phyloP scores from a whole-genome alignment of 495 filamentous ascomycete species.

The Penicillium canescens region DNA sequence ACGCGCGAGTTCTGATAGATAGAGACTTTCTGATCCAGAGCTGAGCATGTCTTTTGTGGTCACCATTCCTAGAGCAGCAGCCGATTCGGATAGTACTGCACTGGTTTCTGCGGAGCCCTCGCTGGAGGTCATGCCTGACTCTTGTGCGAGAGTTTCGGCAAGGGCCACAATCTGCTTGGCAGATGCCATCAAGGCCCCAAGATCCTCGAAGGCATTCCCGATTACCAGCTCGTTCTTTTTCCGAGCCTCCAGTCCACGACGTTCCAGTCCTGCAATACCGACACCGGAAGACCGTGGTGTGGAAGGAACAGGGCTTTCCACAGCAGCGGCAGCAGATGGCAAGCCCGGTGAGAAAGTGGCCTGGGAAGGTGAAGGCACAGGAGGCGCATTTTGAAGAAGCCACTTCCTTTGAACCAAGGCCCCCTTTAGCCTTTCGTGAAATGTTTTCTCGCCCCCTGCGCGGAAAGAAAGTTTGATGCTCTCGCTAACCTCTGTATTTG shows the following conservation, averaged over 20 bases:
- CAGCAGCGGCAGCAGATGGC: constrained; percentile 13
- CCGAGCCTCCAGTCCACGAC: constrained; percentile 74
- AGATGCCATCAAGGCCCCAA: constrained; percentile 95
- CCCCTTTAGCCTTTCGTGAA: constrained; percentile 83
- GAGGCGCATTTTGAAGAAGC: constrained; percentile 91
- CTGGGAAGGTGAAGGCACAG: constrained; percentile 67
- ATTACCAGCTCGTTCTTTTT: constrained; percentile 93
- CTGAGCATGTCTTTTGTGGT: constrained; percentile 91
- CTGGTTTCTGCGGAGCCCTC: constrained; percentile 64
- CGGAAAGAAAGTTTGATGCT: constrained; percentile 91
- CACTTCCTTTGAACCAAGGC: constrained; percentile 93
- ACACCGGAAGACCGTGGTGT: constrained; percentile 59
- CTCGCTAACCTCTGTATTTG: constrained; percentile 61
- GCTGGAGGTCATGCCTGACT: constrained; percentile 57
- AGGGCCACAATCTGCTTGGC: constrained; percentile 94
- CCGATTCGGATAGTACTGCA: constrained; percentile 77
- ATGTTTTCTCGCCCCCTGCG: constrained; percentile 82
- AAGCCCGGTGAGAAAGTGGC: constrained; percentile 22
- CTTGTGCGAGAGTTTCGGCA: constrained; percentile 80
- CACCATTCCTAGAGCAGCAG: constrained; percentile 80
- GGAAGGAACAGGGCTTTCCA: constrained; percentile 23
- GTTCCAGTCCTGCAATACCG: constrained; percentile 93
- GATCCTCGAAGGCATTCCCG: constrained; percentile 91
- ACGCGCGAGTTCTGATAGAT: constrained; percentile 76
- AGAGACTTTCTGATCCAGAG: constrained; percentile 58